Conservation (phyloP, 2,329 filamentous ascomycete species). For the Fusarium duplospermum region DNA sequence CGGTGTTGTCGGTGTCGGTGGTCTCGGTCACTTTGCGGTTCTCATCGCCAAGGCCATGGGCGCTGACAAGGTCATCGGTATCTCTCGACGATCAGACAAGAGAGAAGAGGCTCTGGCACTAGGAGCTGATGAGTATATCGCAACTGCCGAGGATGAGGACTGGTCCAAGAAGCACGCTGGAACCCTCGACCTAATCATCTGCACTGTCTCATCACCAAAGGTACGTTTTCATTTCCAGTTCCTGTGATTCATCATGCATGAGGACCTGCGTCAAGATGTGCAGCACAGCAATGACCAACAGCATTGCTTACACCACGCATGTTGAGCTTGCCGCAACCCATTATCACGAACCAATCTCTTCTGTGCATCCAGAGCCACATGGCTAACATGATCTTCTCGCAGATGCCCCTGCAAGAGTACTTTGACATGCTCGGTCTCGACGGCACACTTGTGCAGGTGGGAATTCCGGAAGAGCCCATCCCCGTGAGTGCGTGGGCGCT, state of each 20-base stretch:
- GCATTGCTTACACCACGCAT: neutral
- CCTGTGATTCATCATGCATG: neutral
- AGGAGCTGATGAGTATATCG: slow-evolving; percentile 68
- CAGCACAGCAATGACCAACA: neutral
- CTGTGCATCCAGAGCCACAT: neutral
- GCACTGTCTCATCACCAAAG: slow-evolving; percentile 69
- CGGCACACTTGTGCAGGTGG: slow-evolving; percentile 71
- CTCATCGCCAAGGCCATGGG: slow-evolving; percentile 74
- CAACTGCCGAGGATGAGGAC: slow-evolving; percentile 61
- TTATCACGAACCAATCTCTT: neutral
- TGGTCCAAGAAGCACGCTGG: slow-evolving; percentile 65
- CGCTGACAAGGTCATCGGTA: slow-evolving; percentile 67
- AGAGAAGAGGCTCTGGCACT: slow-evolving; percentile 64
- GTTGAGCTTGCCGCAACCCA: neutral
- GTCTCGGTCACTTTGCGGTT: slow-evolving; percentile 75
- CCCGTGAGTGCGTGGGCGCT: slow-evolving; percentile 32
- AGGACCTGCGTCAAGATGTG: neutral
- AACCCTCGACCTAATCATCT: slow-evolving; percentile 79
- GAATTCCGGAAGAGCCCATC: slow-evolving; percentile 59
- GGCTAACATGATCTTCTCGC: neutral
- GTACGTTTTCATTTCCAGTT: slow-evolving; percentile 9
- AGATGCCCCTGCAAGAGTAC: slow-evolving; percentile 39
- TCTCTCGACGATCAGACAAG: slow-evolving; percentile 67
- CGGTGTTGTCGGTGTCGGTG: slow-evolving; percentile 74
- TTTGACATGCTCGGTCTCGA: slow-evolving; percentile 57